Base-by-base conservation (phyloP, 129 eudicot species). In the Chrysanthemum seticuspe region DNA sequence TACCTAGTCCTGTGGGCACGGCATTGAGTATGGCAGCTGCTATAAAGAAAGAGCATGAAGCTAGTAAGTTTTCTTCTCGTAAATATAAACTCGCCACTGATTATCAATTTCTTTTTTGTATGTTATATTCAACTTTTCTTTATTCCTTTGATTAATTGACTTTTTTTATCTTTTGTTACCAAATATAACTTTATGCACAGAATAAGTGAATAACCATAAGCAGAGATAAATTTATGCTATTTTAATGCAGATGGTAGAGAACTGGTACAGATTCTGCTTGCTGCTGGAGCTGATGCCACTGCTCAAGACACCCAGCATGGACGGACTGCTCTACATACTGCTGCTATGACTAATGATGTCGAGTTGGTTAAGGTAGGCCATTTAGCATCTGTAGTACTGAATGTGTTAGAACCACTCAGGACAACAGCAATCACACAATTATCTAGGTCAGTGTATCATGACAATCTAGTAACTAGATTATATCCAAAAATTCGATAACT, bases 21-120 rank as follows among this genome's bases (percentile, higher is more conserved):
- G 92, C 99, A 36, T 83, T 94, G 89, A 90, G 96, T 82, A 94
- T 94, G 93, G 94, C 99, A 64, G 93, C 97, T 75, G 78, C 99
- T 64, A 56, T 88, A 56, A 94, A 90, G 91, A 90, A 90, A 83
- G 91, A 90, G 72, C 99, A 88, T 72, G 99, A 94, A 94, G 82
- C 88, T 60, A 89, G 99, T 94, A 85, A 61, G 60, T 76, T 73
- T 45, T 62, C 18, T 79, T 58, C 67, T 65, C 16, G 40, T 4
- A 4, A 4, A 34, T 34, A 34, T 34, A 3, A 34, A 34, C 40
- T 34, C 5, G 3, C 3, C 5, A 34, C 40, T 34, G 40, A 34
- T 34, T 40, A 40, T 40, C 10, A 40, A 7, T 40, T 40, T 40
- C 47, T 40, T 40, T 6, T 40, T 7, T 10, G 10, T 40, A 40